Percentiles rank a stretch among this genome's conserved stretches.
Conservation (phyloP, 2,329 filamentous ascomycete genomes). For the Emydomyces testavorans region DNA sequence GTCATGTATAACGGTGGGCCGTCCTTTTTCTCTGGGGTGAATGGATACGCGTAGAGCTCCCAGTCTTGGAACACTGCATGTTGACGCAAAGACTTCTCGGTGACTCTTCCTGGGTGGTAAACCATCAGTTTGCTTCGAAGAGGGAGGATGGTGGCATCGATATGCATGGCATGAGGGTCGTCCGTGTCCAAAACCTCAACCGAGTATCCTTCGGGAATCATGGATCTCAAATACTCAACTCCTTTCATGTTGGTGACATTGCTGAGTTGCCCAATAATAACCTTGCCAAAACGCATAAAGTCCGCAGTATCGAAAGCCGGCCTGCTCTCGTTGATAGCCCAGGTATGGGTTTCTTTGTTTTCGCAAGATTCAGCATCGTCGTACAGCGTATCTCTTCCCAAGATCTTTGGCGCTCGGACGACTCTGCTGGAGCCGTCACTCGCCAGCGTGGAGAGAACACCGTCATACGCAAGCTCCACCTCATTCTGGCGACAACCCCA, state of each 20-base stretch:
- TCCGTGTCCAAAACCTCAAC: constrained; percentile 22
- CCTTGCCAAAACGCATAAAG: constrained; percentile 27
- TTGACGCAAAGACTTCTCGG: constrained; percentile 17
- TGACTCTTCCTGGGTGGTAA: constrained; percentile 21
- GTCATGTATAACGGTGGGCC: constrained; percentile 23
- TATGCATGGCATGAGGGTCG: constrained; percentile 25
- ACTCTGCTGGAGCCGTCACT: constrained; percentile 5
- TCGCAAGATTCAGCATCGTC: constrained; percentile 8
- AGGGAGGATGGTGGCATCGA: constrained; percentile 26
- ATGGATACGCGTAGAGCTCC: constrained; percentile 23
- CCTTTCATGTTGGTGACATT: constrained; percentile 27
- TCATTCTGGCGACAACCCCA: constrained; percentile 23
- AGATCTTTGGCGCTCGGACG: constrained; percentile 11
- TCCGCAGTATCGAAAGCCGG: constrained; percentile 29
- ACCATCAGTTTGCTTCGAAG: constrained; percentile 22
- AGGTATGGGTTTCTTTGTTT: constrained; percentile 10
- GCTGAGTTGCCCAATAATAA: constrained; percentile 25
- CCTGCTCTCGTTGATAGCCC: constrained; percentile 27
- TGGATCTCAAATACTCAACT: constrained; percentile 22
- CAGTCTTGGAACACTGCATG: constrained; percentile 22
- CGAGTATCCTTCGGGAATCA: constrained; percentile 22
- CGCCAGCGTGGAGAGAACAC: constrained; percentile 10
- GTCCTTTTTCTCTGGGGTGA: constrained; percentile 14
- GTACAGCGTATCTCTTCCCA: constrained; percentile 19
- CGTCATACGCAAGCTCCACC: constrained; percentile 18